Evolutionary conservation across 257 asterid genomes (phyloP).

Genomic region (Fraxinus pennsylvanica): DNA sequence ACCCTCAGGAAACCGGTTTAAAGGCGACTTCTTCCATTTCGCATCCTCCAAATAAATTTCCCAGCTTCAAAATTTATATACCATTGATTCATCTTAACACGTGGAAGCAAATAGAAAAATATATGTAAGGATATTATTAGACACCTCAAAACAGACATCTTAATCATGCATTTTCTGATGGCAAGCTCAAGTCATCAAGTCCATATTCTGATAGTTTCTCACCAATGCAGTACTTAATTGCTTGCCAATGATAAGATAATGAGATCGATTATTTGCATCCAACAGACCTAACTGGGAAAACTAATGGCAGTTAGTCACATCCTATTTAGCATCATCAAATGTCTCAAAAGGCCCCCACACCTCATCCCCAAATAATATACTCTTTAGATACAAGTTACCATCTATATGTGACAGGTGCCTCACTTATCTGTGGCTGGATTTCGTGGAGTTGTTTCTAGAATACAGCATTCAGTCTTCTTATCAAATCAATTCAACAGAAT

Average conservation of each 20-base stretch:
- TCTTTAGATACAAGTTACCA: neutral
- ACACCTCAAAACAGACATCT: neutral
- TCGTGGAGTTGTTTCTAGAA: neutral
- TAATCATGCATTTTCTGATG: neutral
- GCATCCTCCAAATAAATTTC: neutral
- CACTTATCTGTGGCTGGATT: neutral
- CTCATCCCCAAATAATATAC: neutral
- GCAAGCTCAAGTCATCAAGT: neutral
- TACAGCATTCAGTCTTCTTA: neutral
- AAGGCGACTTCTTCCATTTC: conserved; percentile 4
- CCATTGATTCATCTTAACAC: neutral
- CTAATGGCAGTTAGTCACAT: neutral
- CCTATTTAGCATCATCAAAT: neutral
- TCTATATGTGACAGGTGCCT: neutral
- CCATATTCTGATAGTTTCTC: neutral
- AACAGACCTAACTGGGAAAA: neutral
- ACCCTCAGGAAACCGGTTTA: neutral
- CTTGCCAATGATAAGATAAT: neutral
- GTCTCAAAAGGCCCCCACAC: neutral
- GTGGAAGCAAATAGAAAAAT: neutral
- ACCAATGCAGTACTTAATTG: neutral
- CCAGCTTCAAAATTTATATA: neutral
- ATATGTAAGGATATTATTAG: neutral
- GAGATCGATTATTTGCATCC: too few species aligned
- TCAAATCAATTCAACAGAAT: conserved; percentile 5